Percentiles rank a stretch among this genome's conserved stretches.
Evolutionary conservation across 1,284 basidiomycete species (phyloP).

Genomic region (Stygiomarasmius scandens): DNA sequence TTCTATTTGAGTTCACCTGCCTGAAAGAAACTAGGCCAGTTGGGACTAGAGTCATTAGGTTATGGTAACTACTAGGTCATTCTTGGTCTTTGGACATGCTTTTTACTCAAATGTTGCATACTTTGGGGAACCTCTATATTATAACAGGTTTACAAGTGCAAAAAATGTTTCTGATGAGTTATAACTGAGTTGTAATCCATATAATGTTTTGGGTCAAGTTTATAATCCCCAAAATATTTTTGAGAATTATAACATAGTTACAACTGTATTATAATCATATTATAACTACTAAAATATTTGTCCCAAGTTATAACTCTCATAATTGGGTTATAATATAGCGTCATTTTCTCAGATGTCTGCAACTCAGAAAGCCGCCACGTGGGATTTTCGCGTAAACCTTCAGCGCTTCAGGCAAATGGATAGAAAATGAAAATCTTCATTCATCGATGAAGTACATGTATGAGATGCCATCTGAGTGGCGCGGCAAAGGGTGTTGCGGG

Average conservation of each 20-base stretch:
- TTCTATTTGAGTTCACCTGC: too few relatives aligned
- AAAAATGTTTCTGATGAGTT: not conserved
- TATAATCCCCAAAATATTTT: not conserved
- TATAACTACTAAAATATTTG: not conserved
- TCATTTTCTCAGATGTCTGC: too few relatives aligned
- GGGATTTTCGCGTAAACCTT: too few relatives aligned
- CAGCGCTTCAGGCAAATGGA: too few relatives aligned
- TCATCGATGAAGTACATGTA: too few relatives aligned
- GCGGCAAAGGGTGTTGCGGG: too few relatives aligned
- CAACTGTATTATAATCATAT: not conserved
- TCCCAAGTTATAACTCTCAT: not conserved
- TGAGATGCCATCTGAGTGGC: too few relatives aligned
- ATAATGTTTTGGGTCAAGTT: not conserved
- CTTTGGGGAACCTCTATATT: too few relatives aligned
- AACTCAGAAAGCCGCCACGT: too few relatives aligned
- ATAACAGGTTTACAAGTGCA: not conserved
- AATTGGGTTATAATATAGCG: not conserved
- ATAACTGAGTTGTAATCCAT: not conserved
- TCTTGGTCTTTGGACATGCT: not conserved
- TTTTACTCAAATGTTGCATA: too few relatives aligned
- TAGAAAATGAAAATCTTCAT: too few relatives aligned
- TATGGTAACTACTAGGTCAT: not conserved
- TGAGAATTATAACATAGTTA: not conserved
- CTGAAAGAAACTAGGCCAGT: too few relatives aligned
- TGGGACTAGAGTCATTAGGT: not conserved